These are phyloP conservation scores for Trypethelium eluteriae DNA, from an alignment of 495 filamentous ascomycete species.

Conservation along the genomic window DNA sequence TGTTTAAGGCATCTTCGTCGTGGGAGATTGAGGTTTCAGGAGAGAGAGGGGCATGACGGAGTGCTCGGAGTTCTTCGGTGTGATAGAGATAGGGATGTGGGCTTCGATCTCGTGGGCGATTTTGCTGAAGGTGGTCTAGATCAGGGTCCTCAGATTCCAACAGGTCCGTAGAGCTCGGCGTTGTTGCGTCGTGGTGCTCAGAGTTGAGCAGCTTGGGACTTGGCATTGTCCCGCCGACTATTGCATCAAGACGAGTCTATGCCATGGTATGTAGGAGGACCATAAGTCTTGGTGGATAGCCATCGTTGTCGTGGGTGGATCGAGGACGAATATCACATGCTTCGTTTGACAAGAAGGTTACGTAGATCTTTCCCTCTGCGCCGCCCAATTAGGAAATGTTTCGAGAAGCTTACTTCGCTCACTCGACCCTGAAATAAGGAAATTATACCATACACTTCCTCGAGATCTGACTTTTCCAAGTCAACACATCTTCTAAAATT, in stretches of 20 bases:
- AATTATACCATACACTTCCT: no score
- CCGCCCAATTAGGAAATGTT: no score
- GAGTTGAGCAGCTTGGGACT: not conserved
- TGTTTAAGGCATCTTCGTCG: not conserved
- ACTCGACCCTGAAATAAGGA: no score
- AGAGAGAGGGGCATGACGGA: not conserved
- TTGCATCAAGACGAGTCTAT: not conserved
- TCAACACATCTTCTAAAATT: no score
- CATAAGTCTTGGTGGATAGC: not conserved
- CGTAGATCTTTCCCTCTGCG: not conserved
- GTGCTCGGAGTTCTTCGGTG: not conserved
- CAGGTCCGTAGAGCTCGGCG: not conserved
- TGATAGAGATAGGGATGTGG: constrained; percentile 10
- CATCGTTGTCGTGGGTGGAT: not conserved
- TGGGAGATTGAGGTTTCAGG: not conserved
- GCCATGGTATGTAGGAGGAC: not conserved
- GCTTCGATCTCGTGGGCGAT: not conserved
- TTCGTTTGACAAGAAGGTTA: not conserved
- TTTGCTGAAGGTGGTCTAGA: not conserved
- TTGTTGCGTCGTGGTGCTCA: not conserved
- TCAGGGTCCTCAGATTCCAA: not conserved
- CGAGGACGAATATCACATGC: not conserved
- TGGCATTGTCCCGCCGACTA: not conserved
- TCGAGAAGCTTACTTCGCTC: no score
- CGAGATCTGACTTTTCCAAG: no score